Conservation (phyloP, 1,139 yeast species). For the Geotrichum reessii region DNA sequence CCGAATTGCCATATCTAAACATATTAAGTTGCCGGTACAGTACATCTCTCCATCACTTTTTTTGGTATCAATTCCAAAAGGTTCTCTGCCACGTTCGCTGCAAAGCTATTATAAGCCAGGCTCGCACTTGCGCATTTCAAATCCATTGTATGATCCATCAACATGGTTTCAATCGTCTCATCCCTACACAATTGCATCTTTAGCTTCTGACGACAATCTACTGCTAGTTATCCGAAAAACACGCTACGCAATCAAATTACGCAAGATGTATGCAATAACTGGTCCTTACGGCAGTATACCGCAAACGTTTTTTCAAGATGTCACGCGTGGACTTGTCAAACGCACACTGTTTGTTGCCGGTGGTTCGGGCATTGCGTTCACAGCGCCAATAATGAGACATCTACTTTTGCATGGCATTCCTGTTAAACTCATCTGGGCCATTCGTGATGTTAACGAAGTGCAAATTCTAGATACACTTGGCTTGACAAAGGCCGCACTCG, state of each 20-base stretch:
- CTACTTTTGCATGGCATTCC: slow-evolving; percentile 74
- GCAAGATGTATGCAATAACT: slow-evolving; percentile 55
- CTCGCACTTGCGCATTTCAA: slow-evolving; percentile 50
- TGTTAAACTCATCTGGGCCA: slow-evolving; percentile 79
- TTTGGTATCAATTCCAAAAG: slow-evolving; percentile 43
- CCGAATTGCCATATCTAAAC: slow-evolving; percentile 36
- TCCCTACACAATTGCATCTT: slow-evolving; percentile 78
- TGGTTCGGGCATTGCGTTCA: slow-evolving; percentile 75
- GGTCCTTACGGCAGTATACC: slow-evolving; percentile 57
- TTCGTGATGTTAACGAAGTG: slow-evolving; percentile 74
- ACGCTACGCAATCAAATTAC: slow-evolving; percentile 48
- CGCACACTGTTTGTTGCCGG: slow-evolving; percentile 64
- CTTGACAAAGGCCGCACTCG: slow-evolving; percentile 30
- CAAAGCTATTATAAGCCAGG: slow-evolving; percentile 41
- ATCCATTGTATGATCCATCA: slow-evolving; percentile 29
- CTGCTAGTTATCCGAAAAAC: slow-evolving; percentile 60
- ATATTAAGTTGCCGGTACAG: slow-evolving; percentile 41
- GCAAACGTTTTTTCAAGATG: slow-evolving; percentile 28
- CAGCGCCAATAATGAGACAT: slow-evolving; percentile 71
- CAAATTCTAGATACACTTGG: slow-evolving; percentile 45
- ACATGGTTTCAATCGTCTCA: slow-evolving; percentile 54
- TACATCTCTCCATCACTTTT: slow-evolving; percentile 44
- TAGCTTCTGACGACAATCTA: slow-evolving; percentile 48
- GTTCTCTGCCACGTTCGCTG: slow-evolving; percentile 35
- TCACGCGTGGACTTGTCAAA: slow-evolving; percentile 37